Conservation (phyloP, 2,329 filamentous ascomycete genomes). For the Fusarium torulosum region DNA sequence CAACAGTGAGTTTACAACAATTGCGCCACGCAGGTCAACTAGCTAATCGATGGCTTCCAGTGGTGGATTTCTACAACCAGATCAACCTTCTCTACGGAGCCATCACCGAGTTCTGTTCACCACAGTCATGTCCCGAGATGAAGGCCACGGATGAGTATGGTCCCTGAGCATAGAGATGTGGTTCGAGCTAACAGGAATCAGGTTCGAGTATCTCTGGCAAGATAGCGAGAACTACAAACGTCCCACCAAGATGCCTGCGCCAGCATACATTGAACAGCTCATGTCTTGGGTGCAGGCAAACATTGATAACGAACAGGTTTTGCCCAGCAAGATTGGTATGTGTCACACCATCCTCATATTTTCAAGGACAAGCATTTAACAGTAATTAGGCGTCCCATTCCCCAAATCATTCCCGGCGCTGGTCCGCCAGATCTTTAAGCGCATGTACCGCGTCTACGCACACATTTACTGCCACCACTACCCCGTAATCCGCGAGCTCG, state of each 20-base stretch:
- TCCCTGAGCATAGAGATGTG: not conserved
- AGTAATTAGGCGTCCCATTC: constrained; percentile 81
- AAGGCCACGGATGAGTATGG: constrained; percentile 98
- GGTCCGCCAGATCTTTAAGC: constrained; percentile 97
- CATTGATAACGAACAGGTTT: constrained; percentile 94
- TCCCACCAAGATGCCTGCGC: constrained; percentile 97
- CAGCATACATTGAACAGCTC: constrained; percentile 96
- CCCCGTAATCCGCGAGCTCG: constrained; percentile 93
- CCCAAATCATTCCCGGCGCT: constrained; percentile 91
- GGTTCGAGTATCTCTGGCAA: constrained; percentile 99
- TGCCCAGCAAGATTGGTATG: constrained; percentile 90
- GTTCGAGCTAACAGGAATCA: constrained; percentile 52
- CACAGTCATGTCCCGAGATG: constrained; percentile 97
- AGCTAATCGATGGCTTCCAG: constrained; percentile 59
- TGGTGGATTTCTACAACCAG: constrained; percentile 99
- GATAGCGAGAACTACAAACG: constrained; percentile 93
- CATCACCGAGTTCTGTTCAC: constrained; percentile 99
- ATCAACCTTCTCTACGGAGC: constrained; percentile 99
- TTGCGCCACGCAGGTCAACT: not conserved
- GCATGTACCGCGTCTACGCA: constrained; percentile 97
- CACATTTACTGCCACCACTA: constrained; percentile 99
- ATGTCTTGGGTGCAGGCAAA: constrained; percentile 97
- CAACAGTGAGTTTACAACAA: constrained; percentile 74
- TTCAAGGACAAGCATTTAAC: constrained; percentile 16
- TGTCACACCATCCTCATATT: constrained; percentile 15